These are phyloP conservation scores for Kwoniella mangroviensis DNA, from an alignment of 768 basidiomycete species.

Conservation along the genomic window DNA sequence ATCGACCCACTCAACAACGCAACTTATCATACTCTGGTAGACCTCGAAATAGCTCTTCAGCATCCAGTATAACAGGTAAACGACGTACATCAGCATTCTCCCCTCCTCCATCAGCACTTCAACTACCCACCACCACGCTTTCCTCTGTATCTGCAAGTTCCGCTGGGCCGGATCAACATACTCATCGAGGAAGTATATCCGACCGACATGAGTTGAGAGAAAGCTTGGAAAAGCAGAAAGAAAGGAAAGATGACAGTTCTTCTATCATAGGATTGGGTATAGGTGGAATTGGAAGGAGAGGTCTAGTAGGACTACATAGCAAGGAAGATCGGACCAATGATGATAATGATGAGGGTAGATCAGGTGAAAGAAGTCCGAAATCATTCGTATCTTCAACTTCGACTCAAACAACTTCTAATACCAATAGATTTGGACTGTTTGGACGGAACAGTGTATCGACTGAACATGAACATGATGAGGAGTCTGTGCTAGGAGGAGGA, in stretches of 20 bases:
- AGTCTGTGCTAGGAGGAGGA: slow-evolving; percentile 8
- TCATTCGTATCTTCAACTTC: slow-evolving; percentile 21
- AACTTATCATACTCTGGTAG: slow-evolving; percentile 17
- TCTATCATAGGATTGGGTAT: slow-evolving; percentile 35
- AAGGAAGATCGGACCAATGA: slow-evolving; percentile 36
- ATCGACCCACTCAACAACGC: slow-evolving; percentile 2
- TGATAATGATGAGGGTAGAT: slow-evolving; percentile 11
- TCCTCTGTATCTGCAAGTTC: slow-evolving; percentile 36
- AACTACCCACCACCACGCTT: slow-evolving; percentile 26
- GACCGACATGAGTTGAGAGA: slow-evolving; percentile 30
- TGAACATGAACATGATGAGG: slow-evolving; percentile 10
- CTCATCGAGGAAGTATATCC: slow-evolving; percentile 26
- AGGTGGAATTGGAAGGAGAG: slow-evolving; percentile 36
- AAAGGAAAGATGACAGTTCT: slow-evolving; percentile 24
- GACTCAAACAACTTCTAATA: slow-evolving; percentile 12
- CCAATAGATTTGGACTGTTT: slow-evolving; percentile 20
- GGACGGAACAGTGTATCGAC: slow-evolving; percentile 27
- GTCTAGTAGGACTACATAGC: slow-evolving; percentile 39
- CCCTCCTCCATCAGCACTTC: slow-evolving; percentile 35
- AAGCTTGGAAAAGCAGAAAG: slow-evolving; percentile 40
- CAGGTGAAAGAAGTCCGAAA: slow-evolving; percentile 35
- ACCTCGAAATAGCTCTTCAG: slow-evolving; percentile 37
- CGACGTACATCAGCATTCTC: slow-evolving; percentile 42
- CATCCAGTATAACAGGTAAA: slow-evolving; percentile 39
- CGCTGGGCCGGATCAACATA: slow-evolving; percentile 12